phyloP scores from a whole-genome alignment of 192 early-diverging fungal species.

The Mortierella hygrophila region DNA sequence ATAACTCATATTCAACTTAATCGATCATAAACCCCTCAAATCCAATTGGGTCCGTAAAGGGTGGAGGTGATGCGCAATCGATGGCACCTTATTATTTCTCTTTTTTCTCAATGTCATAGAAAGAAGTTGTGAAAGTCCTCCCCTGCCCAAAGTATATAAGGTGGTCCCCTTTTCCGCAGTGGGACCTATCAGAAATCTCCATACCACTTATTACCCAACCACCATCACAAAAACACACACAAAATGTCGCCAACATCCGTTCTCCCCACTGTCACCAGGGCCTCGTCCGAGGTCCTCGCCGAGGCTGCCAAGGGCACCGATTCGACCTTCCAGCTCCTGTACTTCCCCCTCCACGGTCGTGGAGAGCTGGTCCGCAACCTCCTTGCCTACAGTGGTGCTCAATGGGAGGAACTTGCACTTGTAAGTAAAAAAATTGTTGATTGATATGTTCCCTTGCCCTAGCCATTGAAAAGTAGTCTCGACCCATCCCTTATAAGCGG shows the following conservation, averaged over 20 bases:
- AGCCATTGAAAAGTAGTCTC: not conserved
- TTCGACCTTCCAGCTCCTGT: constrained; percentile 10
- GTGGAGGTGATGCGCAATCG: not conserved
- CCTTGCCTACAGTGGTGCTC: constrained; percentile 12
- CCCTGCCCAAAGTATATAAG: not conserved
- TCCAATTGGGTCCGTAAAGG: not conserved
- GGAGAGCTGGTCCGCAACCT: constrained; percentile 24
- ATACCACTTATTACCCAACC: not conserved
- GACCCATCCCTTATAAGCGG: not conserved
- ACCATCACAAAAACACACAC: not conserved
- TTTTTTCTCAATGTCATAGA: not conserved
- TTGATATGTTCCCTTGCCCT: no score
- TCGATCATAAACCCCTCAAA: not conserved
- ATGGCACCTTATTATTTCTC: not conserved
- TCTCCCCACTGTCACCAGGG: constrained; percentile 12
- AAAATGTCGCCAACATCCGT: not conserved
- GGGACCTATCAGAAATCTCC: not conserved
- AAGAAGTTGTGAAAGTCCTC: not conserved
- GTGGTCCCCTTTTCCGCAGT: not conserved
- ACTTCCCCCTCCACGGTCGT: constrained; percentile 17
- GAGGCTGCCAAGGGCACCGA: constrained; percentile 14
- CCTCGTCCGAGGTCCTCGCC: constrained; percentile 13
- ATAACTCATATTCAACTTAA: not conserved
- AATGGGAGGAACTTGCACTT: constrained; percentile 19
- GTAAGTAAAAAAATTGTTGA: not conserved